Evolutionary conservation across 2,329 filamentous ascomycete genomes (phyloP).

Genomic region (Verticillium tricorpus): DNA sequence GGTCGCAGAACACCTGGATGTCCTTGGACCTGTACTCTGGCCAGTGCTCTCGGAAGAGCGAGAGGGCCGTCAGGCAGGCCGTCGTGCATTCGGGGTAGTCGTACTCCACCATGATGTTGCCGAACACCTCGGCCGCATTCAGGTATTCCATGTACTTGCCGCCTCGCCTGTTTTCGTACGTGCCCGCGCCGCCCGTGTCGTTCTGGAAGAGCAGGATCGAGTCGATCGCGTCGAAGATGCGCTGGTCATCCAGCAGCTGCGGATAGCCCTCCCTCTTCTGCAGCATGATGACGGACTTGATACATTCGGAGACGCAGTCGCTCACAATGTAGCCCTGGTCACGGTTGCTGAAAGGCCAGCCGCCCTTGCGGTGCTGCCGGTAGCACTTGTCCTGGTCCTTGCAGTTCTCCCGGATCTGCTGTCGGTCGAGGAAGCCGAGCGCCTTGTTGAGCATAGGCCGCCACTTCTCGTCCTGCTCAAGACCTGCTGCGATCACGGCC

Average conservation of each 20-base stretch:
- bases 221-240: slow-evolving; percentile 84
- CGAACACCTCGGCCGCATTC: slow-evolving; percentile 96
- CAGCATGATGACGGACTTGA: slow-evolving; percentile 81
- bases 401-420: slow-evolving; percentile 85
- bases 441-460: slow-evolving; percentile 78
- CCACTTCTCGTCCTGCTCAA: slow-evolving; percentile 74
- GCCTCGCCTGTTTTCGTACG: slow-evolving; percentile 81
- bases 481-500: slow-evolving; percentile 71
- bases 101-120: slow-evolving; percentile 97
- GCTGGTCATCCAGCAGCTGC: slow-evolving; percentile 65
- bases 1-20: slow-evolving; percentile 66
- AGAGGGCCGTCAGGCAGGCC: slow-evolving; percentile 82
- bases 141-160: slow-evolving; percentile 75
- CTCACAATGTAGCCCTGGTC: slow-evolving; percentile 93
- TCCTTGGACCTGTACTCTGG: slow-evolving; percentile 74
- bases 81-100: slow-evolving; percentile 98
- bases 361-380: slow-evolving; percentile 85
- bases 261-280: slow-evolving; percentile 77
- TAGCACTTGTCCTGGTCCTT: slow-evolving; percentile 76
- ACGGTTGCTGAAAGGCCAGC: slow-evolving; percentile 92
- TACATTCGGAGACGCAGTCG: slow-evolving; percentile 86
- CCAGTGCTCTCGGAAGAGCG: slow-evolving; percentile 75
- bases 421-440: slow-evolving; percentile 79
- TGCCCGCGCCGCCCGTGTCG: slow-evolving; percentile 75
- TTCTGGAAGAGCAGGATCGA: slow-evolving; percentile 92